Evolutionary conservation across 305 asterid species (phyloP).

Genomic region (Andrographis paniculata): DNA sequence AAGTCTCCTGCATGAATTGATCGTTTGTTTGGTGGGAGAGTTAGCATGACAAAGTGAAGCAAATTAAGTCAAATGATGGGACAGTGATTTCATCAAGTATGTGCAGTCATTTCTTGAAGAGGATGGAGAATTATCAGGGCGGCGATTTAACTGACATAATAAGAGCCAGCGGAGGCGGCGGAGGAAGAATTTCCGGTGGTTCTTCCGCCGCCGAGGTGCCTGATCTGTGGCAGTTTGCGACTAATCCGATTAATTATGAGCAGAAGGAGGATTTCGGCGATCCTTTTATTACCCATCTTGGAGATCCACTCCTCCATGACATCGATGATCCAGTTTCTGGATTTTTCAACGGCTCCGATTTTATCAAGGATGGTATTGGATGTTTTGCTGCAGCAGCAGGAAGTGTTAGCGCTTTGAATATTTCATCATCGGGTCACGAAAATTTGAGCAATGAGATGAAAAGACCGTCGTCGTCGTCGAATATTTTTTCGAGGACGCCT

Average conservation of each 20-base stretch:
- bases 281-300: slow-evolving; percentile 51
- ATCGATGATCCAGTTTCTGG: slow-evolving; percentile 15
- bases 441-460: slow-evolving; percentile 21
- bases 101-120: slow-evolving; percentile 35
- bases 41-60: slow-evolving; percentile 16
- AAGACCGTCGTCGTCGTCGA: slow-evolving; percentile 33
- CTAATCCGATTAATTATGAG: slow-evolving; percentile 21
- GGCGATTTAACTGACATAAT: slow-evolving; percentile 84
- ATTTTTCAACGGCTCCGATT: slow-evolving; percentile 19
- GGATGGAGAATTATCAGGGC: slow-evolving; percentile 47
- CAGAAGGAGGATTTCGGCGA: slow-evolving; percentile 74
- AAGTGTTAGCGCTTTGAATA: no score
- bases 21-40: no score
- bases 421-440: background rate
- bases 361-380: no score
- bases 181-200: no score
- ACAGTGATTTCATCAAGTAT: slow-evolving; percentile 17
- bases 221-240: slow-evolving; percentile 39
- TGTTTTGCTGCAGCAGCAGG: background rate
- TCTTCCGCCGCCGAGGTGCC: slow-evolving; percentile 18
- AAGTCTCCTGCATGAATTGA: no score
- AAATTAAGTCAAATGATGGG: slow-evolving; percentile 26
- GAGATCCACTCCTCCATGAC: slow-evolving; percentile 65
- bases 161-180: slow-evolving; percentile 29
- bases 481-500: slow-evolving; percentile 61